Conservation (phyloP, 129 eudicot species). For the Mikania micrantha region DNA sequence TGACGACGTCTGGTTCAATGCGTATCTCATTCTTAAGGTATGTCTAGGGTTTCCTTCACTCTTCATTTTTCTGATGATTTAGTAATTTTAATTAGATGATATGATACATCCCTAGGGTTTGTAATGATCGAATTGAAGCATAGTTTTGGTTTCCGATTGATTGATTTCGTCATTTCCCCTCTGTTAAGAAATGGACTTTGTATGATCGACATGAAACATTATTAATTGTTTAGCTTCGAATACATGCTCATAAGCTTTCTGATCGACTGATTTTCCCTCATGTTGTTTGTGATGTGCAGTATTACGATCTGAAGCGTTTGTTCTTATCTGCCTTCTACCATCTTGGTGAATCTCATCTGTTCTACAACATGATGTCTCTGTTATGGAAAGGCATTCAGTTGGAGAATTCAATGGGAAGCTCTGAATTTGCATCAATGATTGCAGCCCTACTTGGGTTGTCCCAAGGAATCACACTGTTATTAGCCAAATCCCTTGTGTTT, state of each 20-base stretch:
- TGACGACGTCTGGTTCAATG: constrained; percentile 68
- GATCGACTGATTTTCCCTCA: background rate
- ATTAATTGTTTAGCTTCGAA: background rate
- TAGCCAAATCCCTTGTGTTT: constrained; percentile 66
- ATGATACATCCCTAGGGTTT: background rate
- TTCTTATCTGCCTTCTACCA: constrained; percentile 85
- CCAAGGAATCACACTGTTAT: constrained; percentile 71
- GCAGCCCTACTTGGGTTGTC: constrained; percentile 69
- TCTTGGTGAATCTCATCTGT: constrained; percentile 69
- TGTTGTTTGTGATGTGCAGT: constrained; percentile 37
- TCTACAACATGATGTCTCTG: constrained; percentile 88
- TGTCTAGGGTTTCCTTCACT: background rate
- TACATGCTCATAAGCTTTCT: background rate
- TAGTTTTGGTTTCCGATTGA: too few relatives aligned
- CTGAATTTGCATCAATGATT: constrained; percentile 70
- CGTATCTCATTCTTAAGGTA: constrained; percentile 85
- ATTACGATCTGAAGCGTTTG: constrained; percentile 68
- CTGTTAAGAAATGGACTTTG: too few relatives aligned
- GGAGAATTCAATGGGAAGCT: constrained; percentile 71
- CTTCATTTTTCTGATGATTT: background rate
- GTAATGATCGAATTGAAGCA: background rate
- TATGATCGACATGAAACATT: too few relatives aligned
- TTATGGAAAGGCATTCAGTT: constrained; percentile 90
- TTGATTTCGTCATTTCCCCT: too few relatives aligned
- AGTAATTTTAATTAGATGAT: background rate